Conservation (phyloP, 176 grass and related monocot species). For the Oryza punctata region DNA sequence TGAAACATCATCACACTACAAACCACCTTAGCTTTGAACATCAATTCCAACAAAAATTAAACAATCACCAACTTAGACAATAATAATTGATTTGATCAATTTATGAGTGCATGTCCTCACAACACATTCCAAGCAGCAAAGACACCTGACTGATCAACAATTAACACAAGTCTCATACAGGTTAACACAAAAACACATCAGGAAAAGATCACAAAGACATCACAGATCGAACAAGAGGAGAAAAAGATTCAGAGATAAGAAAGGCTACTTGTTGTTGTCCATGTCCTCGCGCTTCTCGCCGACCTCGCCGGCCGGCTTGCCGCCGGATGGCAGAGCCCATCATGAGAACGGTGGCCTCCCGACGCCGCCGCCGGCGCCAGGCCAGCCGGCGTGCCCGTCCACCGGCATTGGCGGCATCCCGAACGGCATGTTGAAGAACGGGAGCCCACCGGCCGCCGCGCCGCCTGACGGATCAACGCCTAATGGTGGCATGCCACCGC, state of each 20-base stretch:
- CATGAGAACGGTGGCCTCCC: slow-evolving; percentile 51
- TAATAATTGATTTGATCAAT: slow-evolving; percentile 32
- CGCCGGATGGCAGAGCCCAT: not conserved
- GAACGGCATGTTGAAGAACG: slow-evolving; percentile 85
- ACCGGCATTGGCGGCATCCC: slow-evolving; percentile 81
- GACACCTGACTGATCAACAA: slow-evolving; percentile 42
- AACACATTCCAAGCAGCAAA: slow-evolving; percentile 30
- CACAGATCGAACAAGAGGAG: slow-evolving; percentile 4
- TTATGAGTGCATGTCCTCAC: slow-evolving; percentile 51
- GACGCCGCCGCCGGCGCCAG: slow-evolving; percentile 35
- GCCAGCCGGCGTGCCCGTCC: slow-evolving; percentile 63
- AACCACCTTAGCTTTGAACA: not conserved
- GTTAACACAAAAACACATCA: slow-evolving; percentile 54
- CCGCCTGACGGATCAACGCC: slow-evolving; percentile 27
- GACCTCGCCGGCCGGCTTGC: not conserved
- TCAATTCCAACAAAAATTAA: slow-evolving; percentile 12
- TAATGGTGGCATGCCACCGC: slow-evolving; percentile 26
- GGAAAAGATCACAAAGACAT: slow-evolving; percentile 34
- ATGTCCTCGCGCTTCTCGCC: slow-evolving; percentile 32
- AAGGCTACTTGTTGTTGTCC: slow-evolving; percentile 51
- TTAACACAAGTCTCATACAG: slow-evolving; percentile 39
- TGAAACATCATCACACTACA: not conserved
- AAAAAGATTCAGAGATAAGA: slow-evolving; percentile 15
- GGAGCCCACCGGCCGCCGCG: slow-evolving; percentile 42
- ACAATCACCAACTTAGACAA: slow-evolving; percentile 25